Base-by-base conservation (phyloP, 805 yeast genomes). In the Isabelozyma rhagii region DNA sequence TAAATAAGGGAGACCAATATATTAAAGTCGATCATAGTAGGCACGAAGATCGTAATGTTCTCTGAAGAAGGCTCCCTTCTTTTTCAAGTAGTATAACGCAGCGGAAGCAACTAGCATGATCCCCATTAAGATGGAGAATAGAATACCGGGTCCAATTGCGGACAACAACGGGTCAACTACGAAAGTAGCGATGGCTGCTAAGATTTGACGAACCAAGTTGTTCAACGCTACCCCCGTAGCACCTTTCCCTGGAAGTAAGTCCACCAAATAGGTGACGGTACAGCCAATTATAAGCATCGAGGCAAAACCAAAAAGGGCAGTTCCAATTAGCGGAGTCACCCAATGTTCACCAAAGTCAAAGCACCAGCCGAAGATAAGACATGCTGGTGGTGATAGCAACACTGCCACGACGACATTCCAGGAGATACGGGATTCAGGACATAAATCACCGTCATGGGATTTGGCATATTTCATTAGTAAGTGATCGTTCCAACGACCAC, bases 211-310 rank as follows among this genome's bases (percentile, higher is more conserved):
- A 15, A 85, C 73, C 49, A 89, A 76, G 61, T 89, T 90, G 59
- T 87, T 89, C 46, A 90, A 64, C 0, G 96, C 96, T 45, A 89
- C 88, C 0, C 96, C 96, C 0, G 96, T 87, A 11, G 96, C 92
- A 41, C 96, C 96, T 58, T 84, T 78, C 0, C 96, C 96, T 0
- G 97, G 96, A 43, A 90, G 73, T 1, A 90, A 82, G 60, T 89
- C 97, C 1, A 89, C 91, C 49, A 89, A 69, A 60, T 89, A 90
- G 0, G 96, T 89, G 3, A 85, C 80, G 0, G 90, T 85, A 8
- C 89, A 82, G 3, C 96, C 94, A 56, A 89, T 88, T 3, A 87
- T 81, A 67, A 89, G 81, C 94, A 89, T 87, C 34, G 89, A 83
- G 0, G 93, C 88, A 61, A 85, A 82, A 0, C 97, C 97, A 64